Base-by-base conservation (phyloP, 352 stramenopile genomes). In the Pythium dissotocum region DNA sequence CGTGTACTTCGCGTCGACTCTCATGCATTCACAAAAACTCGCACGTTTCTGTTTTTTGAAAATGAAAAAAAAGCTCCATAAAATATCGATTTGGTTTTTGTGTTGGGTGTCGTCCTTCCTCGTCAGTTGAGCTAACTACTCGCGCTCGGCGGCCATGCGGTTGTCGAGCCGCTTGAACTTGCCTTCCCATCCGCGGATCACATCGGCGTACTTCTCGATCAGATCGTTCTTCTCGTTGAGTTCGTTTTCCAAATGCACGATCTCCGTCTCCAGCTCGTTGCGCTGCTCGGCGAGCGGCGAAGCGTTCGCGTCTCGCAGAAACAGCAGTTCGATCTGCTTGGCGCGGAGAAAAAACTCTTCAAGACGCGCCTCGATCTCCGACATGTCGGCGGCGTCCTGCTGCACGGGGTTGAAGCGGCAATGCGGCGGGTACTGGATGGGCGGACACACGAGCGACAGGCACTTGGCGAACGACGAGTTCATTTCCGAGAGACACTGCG, bases 331-430 rank as follows among this genome's bases (percentile, higher is more conserved):
- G 21, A 93, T 72, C 70, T 91, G 83, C 83, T 94, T 94, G 36
- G 86, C 86, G 63, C 88, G 80, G 63, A 91, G 55, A 52, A 94
- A 94, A 67, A 93, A 91, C 62, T 89, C 77, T 63, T 91, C 81
- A 13, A 94, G 76, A 9, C 80, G 79, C 55, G 73, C 65, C 51
- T 91, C 80, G 62, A 93, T 78, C 78, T 93, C 86, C 36, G 76
- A 72, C 49, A 85, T 87, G 72, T 94, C 86, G 42, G 86, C 84
- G 18, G 86, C 80, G 65, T 94, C 86, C 48, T 88, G 80, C 33
- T 90, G 86, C 66, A 94, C 81, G 4, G 86, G 86, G 60, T 94
- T 94, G 56, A 91, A 89, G n/a, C 84, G 86, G 62, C 82, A 91
- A 68, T 92, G 86, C 54, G 86, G 86, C 38, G 86, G 84, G 73